These are phyloP conservation scores for Penicillium herquei DNA, from an alignment of 495 filamentous ascomycete species.

Conservation along the genomic window DNA sequence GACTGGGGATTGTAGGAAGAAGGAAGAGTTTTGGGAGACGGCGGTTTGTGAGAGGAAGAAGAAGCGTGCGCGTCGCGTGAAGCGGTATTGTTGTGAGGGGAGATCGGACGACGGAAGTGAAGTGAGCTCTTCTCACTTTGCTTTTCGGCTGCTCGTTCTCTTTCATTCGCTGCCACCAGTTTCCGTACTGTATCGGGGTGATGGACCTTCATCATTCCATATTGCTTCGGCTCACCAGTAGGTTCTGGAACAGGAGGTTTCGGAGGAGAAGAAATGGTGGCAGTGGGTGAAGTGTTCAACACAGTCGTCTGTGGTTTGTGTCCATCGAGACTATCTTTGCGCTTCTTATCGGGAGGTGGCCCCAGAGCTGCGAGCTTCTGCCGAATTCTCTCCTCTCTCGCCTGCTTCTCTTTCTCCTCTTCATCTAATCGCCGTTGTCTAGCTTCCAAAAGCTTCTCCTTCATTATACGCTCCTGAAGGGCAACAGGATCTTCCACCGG, in stretches of 20 bases:
- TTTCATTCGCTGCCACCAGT: conserved; percentile 37
- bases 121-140: conserved; percentile 17
- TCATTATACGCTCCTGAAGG: conserved; percentile 82
- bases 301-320: conserved; percentile 26
- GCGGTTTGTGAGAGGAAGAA: conserved; percentile 9
- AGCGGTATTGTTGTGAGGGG: conserved; percentile 31
- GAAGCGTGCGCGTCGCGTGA: conserved; percentile 23
- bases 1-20: conserved; percentile 17
- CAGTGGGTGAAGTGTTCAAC: conserved; percentile 15
- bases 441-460: conserved; percentile 71
- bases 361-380: conserved; percentile 80
- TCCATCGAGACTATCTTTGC: conserved; percentile 33
- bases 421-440: conserved; percentile 76
- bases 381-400: conserved; percentile 74
- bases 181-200: conserved; percentile 49
- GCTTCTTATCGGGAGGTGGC: conserved; percentile 57
- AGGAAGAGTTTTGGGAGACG: conserved; percentile 17
- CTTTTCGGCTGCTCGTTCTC: conserved; percentile 40
- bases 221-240: conserved; percentile 53
- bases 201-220: conserved; percentile 60
- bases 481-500: conserved; percentile 59
- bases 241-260: conserved; percentile 54
- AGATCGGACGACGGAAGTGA: conserved; percentile 30
- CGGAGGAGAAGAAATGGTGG: conserved; percentile 42
- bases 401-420: conserved; percentile 78